Evolutionary conservation across 2,329 filamentous ascomycete genomes (phyloP), one percentile per base, ranked within the genome.

Genomic region (Tolypocladium sp.): DNA sequence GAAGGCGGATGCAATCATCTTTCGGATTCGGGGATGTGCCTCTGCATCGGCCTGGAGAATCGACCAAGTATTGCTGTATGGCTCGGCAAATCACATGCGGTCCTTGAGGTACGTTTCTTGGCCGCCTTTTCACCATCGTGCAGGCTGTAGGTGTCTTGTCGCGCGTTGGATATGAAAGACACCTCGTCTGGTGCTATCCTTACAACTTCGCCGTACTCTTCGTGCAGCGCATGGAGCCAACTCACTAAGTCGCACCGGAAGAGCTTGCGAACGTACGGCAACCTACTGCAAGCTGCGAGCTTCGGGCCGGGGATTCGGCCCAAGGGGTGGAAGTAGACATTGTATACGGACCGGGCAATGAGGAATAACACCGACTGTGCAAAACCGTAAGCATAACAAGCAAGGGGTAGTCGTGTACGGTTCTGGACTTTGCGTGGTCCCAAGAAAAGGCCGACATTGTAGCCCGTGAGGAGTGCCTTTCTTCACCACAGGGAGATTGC

Each of bases 161-260:
- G 77, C 2, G 66, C 66, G 3, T 69, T 59, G 8, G 69, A 64
- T 25, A 68, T 73, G 64, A 78, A 81, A 2, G 76, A 74, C 3
- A 82, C 71, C 63, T 81, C 77, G 59, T 78, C 71, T 2, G 79
- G 78, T 4, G 71, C 72, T 49, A 79, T 67, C 12, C 79, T 75
- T 10, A 82, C 77, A 1, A 81, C 71, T 1, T 71, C 69, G 6
- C 79, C 79, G 62, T 78, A 78, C 46, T 67, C 61, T 7, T 68
- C 62, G 64, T 78, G 76, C 17, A 78, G 65, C 4, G 63, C 63
- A 37, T 67, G 65, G 55, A 72, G 60, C 57, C 69, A 65, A 35
- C 66, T 67, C 25, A 66, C 63, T 3, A 71, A 59, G 15, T 63
- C 65, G 30, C 71, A 70, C 4, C 61, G 58, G 20, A 63, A 52